These are phyloP conservation scores for Neophaeococcomyces mojaviensis DNA, from an alignment of 2,329 filamentous ascomycete genomes.

Conservation along the genomic window DNA sequence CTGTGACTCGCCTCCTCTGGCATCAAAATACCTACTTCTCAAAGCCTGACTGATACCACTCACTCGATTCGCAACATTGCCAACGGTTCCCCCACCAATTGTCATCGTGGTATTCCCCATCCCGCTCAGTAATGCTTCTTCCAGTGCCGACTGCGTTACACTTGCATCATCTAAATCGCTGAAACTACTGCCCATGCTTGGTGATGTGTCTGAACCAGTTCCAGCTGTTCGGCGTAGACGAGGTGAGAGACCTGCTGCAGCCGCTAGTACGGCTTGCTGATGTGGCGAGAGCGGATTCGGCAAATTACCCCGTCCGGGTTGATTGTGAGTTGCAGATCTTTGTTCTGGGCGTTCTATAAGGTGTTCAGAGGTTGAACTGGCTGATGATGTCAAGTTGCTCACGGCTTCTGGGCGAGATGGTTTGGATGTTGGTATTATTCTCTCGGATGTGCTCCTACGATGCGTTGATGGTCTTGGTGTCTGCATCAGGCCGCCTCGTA, in stretches of 20 bases:
- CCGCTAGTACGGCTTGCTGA: slow-evolving; percentile 43
- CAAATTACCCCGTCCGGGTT: slow-evolving; percentile 3
- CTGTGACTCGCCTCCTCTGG: slow-evolving; percentile 10
- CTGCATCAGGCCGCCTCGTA: slow-evolving; percentile 29
- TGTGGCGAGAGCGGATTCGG: slow-evolving; percentile 33
- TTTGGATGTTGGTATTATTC: slow-evolving; percentile 23
- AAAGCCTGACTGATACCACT: slow-evolving; percentile 48
- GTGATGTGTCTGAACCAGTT: slow-evolving; percentile 46
- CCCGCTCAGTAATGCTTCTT: slow-evolving; percentile 56
- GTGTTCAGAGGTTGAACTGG: slow-evolving; percentile 11
- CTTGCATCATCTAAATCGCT: slow-evolving; percentile 59
- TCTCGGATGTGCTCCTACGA: slow-evolving; percentile 26
- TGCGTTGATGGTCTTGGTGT: slow-evolving; percentile 20
- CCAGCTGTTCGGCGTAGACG: slow-evolving; percentile 26
- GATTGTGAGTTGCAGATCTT: not conserved
- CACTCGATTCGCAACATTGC: slow-evolving; percentile 42
- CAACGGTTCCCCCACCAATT: slow-evolving; percentile 18
- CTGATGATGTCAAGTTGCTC: slow-evolving; percentile 16
- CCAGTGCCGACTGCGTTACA: slow-evolving; percentile 57
- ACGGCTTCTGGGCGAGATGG: slow-evolving; percentile 27
- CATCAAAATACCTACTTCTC: slow-evolving; percentile 43
- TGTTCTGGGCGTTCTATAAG: not conserved
- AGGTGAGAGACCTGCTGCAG: slow-evolving; percentile 21
- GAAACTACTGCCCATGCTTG: slow-evolving; percentile 59
- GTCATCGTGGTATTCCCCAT: slow-evolving; percentile 44